Percentiles rank a stretch among this genome's conserved stretches.
These are phyloP conservation scores for Dimargaris verticillata DNA, from an alignment of 192 early-diverging fungal genomes.

Conservation along the genomic window DNA sequence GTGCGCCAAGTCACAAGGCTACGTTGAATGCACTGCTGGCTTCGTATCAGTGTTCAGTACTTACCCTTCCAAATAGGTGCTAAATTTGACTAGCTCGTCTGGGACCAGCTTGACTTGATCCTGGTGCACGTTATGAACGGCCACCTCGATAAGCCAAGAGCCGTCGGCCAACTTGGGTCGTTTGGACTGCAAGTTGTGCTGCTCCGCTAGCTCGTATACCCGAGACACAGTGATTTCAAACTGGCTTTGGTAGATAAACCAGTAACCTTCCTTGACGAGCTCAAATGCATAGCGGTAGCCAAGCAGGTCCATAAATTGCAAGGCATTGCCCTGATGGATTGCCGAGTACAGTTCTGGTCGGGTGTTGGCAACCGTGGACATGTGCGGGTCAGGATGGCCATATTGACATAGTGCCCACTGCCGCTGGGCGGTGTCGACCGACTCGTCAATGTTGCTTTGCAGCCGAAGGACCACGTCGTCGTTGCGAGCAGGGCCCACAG, in stretches of 20 bases:
- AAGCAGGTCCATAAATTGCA: constrained; percentile 48
- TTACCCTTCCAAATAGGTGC: constrained; percentile 5
- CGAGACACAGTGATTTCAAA: constrained; percentile 42
- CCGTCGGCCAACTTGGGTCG: constrained; percentile 25
- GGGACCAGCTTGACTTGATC: constrained; percentile 34
- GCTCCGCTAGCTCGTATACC: constrained; percentile 30
- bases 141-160: constrained; percentile 45
- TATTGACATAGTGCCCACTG: constrained; percentile 36
- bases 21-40: not conserved
- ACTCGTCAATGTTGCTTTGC: constrained; percentile 24
- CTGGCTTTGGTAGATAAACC: constrained; percentile 35
- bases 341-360: constrained; percentile 45
- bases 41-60: not conserved
- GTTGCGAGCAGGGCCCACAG: constrained; percentile 47
- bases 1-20: not conserved
- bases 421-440: constrained; percentile 20
- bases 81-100: constrained; percentile 33
- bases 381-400: constrained; percentile 56
- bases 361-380: constrained; percentile 35
- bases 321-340: constrained; percentile 41
- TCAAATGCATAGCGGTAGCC: constrained; percentile 60
- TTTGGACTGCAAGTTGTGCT: constrained; percentile 28
- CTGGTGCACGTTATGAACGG: constrained; percentile 29
- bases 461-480: constrained; percentile 57
- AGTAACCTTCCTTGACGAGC: constrained; percentile 41